These are phyloP conservation scores for Rubroshorea leprosula DNA, from an alignment of 345 rosid species.

Conservation along the genomic window DNA sequence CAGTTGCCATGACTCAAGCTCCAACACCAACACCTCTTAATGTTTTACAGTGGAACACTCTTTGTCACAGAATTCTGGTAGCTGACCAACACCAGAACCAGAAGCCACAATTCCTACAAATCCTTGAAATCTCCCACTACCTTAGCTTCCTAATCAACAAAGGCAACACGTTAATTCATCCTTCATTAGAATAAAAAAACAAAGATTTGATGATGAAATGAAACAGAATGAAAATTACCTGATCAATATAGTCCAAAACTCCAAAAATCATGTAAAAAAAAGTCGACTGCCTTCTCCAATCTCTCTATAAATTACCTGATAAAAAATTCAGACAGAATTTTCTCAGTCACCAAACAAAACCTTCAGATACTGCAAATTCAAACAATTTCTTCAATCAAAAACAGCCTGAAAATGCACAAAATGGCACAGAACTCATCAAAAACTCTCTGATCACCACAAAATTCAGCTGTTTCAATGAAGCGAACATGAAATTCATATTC, in stretches of 20 bases:
- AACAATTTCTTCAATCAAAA: neutral
- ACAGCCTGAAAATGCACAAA: neutral
- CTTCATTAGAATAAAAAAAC: neutral
- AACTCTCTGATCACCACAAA: slow-evolving; percentile 7
- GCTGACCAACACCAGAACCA: slow-evolving; percentile 6
- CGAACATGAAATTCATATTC: neutral
- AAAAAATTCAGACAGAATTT: slow-evolving; percentile 6
- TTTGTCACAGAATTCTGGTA: neutral
- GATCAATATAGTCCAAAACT: slow-evolving; percentile 28
- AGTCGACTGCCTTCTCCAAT: slow-evolving; percentile 12
- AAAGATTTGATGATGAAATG: slow-evolving; percentile 3
- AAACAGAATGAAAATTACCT: slow-evolving; percentile 29
- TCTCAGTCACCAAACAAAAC: slow-evolving; percentile 10
- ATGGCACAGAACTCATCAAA: neutral
- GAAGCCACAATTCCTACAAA: slow-evolving; percentile 4
- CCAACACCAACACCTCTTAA: slow-evolving; percentile 16
- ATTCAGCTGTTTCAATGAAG: neutral
- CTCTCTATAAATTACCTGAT: slow-evolving; percentile 22
- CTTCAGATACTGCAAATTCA: slow-evolving; percentile 8
- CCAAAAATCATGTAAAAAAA: slow-evolving; percentile 2
- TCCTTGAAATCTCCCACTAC: slow-evolving; percentile 8
- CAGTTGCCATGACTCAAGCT: slow-evolving; percentile 44
- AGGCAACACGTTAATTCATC: neutral
- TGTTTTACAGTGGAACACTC: slow-evolving; percentile 6
- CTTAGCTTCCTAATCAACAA: neutral